Percentiles rank a stretch among this genome's conserved stretches.
Conservation (phyloP, 805 yeast species). For the Metschnikowia lachancei region DNA sequence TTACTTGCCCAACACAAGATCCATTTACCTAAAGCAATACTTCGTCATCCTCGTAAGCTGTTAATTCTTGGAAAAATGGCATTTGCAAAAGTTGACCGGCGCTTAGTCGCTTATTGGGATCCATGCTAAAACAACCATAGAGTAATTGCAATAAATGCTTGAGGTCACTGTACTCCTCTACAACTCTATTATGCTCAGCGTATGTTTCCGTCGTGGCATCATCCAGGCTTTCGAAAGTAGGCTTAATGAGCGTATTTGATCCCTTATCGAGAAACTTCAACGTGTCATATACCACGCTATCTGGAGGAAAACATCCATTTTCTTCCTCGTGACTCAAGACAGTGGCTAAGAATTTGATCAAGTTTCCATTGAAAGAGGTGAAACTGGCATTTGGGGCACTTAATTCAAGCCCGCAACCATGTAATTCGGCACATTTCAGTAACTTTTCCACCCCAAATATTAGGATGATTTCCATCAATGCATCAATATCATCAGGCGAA, state of each 20-base stretch:
- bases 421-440: conserved; percentile 74
- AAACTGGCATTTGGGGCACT: conserved; percentile 21
- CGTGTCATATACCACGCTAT: conserved; percentile 70
- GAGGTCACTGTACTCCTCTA: conserved; percentile 38
- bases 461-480: conserved; percentile 76
- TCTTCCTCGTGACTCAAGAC: conserved; percentile 43
- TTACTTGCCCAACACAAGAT: neutral
- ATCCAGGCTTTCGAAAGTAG: conserved; percentile 17
- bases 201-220: conserved; percentile 15
- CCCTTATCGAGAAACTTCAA: conserved; percentile 46
- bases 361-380: conserved; percentile 29
- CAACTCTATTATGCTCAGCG: conserved; percentile 18
- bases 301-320: conserved; percentile 62
- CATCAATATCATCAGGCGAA: conserved; percentile 91
- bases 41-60: conserved; percentile 32
- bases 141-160: conserved; percentile 54
- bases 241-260: conserved; percentile 34
- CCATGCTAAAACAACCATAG: conserved; percentile 55
- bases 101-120: conserved; percentile 53
- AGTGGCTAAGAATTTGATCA: conserved; percentile 29
- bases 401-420: conserved; percentile 82
- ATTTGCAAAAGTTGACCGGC: conserved; percentile 56
- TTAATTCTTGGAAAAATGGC: conserved; percentile 56
- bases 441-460: conserved; percentile 75
- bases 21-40: conserved; percentile 20